A percentile compares a stretch with the other conserved stretches of the same genome.
Evolutionary conservation across 2,329 filamentous ascomycete genomes (phyloP).

Genomic region (Cordyceps tenuipes): DNA sequence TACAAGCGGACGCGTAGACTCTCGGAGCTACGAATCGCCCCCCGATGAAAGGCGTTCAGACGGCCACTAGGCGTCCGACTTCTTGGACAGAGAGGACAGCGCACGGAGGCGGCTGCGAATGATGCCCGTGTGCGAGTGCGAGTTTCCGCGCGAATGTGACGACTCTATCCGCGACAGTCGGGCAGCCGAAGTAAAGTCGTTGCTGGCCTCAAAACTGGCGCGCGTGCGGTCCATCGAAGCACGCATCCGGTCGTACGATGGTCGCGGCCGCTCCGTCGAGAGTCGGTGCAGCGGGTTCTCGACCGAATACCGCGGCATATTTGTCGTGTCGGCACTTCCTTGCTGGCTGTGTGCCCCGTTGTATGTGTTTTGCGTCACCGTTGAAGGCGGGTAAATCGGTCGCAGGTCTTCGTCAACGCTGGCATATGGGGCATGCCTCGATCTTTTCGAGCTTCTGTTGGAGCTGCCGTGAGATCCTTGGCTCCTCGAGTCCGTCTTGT

Average conservation of each 20-base stretch:
- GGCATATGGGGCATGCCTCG: slow-evolving; percentile 49
- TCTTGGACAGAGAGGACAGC: slow-evolving; percentile 33
- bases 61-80: slow-evolving; percentile 27
- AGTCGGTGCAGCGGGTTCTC: slow-evolving; percentile 41
- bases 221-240: slow-evolving; percentile 80
- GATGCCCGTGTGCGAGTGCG: slow-evolving; percentile 15
- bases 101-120: slow-evolving; percentile 33
- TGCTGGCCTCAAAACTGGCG: slow-evolving; percentile 76
- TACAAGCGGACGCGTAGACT: slow-evolving; percentile 18
- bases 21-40: slow-evolving; percentile 3
- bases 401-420: slow-evolving; percentile 79
- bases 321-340: slow-evolving; percentile 84
- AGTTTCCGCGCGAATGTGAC: slow-evolving; percentile 39
- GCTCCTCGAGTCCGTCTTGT: slow-evolving; percentile 30
- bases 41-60: slow-evolving; percentile 18
- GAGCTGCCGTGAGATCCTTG: slow-evolving; percentile 44
- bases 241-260: slow-evolving; percentile 81
- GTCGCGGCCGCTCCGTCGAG: slow-evolving; percentile 61
- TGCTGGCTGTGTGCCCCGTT: slow-evolving; percentile 72
- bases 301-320: slow-evolving; percentile 49
- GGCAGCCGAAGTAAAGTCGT: slow-evolving; percentile 86
- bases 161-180: slow-evolving; percentile 79
- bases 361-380: slow-evolving; percentile 68
- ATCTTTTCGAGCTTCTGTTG: slow-evolving; percentile 45
- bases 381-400: slow-evolving; percentile 88